Base-by-base conservation (phyloP, 2,329 filamentous ascomycete genomes). In the Penicillium polonicum region DNA sequence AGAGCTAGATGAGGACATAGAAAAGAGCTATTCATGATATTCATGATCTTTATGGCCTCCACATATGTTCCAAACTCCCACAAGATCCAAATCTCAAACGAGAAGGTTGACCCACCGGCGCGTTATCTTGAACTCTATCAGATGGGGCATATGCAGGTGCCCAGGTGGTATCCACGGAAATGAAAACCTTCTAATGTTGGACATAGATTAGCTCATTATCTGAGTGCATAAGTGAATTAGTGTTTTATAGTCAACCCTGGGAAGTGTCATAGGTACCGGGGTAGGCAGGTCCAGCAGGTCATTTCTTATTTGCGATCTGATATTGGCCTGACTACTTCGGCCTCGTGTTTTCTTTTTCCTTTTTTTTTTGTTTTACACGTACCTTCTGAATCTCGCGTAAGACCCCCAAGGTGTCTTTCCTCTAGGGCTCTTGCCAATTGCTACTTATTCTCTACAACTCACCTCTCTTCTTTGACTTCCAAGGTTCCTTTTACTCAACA, bases 21-120 rank as follows among this genome's bases (percentile, higher is more conserved):
- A 31, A 19, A 21, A 21, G 12, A 4, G 12, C 6, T 15, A 46
- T 2, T 2, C 4, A 31, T 15, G 7, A 21, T 45, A 45, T 15
- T 5, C 3, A 13, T 29, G 17, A 8, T 29, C 10, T 7, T 27
- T 12, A n/a, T 19, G 25, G 1, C 17, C 25, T 29, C 27, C 43
- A 5, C 12, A 31, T 45, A 8, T 25, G 19, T 25, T 45, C 9
- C n/a, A 10, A 29, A 36, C 15, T 31, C 51, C 43, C 58, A 17
- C 55, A 39, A 21, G 45, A 27, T 33, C 31, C 17, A n/a, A 25
- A 10, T 33, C 44, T 27, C n/a, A 54, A 62, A 57, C 1, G 5
- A 43, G 58, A 15, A 63, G 53, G 59, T 57, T 4, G 60, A 61
- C 60, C 48, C 58, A 57, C 58, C 39, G 17, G 33, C 5, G 5